These are phyloP conservation scores for Zygnema circumcarinatum DNA, from an alignment of 139 green algal species.

Conservation along the genomic window DNA sequence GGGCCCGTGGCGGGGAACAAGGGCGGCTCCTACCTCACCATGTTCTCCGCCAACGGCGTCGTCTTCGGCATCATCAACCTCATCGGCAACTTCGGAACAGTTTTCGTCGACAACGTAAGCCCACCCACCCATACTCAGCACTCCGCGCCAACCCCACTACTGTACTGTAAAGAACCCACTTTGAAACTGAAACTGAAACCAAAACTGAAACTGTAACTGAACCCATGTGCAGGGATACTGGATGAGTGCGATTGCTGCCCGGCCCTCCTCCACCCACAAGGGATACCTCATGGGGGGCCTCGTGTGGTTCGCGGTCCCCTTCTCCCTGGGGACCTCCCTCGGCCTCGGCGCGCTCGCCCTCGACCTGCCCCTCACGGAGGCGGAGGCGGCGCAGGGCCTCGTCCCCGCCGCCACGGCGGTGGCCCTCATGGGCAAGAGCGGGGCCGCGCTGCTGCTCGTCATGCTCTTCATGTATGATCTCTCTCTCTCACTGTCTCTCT, in stretches of 20 bases:
- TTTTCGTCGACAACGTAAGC: slow-evolving; percentile 81
- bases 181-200: too few relatives aligned
- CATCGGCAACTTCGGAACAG: slow-evolving; percentile 93
- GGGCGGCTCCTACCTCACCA: slow-evolving; percentile 88
- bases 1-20: slow-evolving; percentile 80
- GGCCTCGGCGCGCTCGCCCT: slow-evolving; percentile 84
- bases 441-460: slow-evolving; percentile 80
- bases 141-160: too few relatives aligned
- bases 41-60: slow-evolving; percentile 83
- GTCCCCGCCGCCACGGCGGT: slow-evolving; percentile 83
- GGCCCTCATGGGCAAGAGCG: slow-evolving; percentile 82
- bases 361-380: slow-evolving; percentile 81
- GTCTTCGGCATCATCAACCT: slow-evolving; percentile 98
- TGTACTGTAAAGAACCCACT: neutral
- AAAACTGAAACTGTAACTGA: too few relatives aligned
- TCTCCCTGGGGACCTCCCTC: slow-evolving; percentile 90
- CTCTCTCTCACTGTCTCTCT: neutral
- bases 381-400: slow-evolving; percentile 77
- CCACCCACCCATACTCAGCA: slow-evolving; percentile 6
- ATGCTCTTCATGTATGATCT: slow-evolving; percentile 72
- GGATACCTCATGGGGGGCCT: slow-evolving; percentile 50
- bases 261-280: slow-evolving; percentile 80
- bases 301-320: slow-evolving; percentile 89
- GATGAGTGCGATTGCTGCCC: slow-evolving; percentile 89
- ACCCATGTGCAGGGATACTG: slow-evolving; percentile 78